Evolutionary conservation across 2,329 filamentous ascomycete genomes (phyloP).

Genomic region (Colletotrichum tofieldiae): DNA sequence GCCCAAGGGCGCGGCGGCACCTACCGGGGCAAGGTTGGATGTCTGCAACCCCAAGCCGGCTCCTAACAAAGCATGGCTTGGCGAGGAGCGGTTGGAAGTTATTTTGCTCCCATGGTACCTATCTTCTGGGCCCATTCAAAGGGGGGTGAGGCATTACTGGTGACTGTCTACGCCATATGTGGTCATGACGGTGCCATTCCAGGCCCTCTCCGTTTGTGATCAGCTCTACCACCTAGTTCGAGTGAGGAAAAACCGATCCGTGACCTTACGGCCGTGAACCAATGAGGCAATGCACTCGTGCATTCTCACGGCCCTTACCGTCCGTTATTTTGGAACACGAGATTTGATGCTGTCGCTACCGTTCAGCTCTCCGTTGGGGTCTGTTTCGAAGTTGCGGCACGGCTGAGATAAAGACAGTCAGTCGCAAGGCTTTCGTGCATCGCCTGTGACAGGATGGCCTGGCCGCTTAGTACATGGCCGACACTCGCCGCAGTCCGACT

Average conservation of each 20-base stretch:
- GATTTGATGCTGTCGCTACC: neutral
- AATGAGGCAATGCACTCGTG: neutral
- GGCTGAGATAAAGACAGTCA: constrained; percentile 5
- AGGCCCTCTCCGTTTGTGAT: too few species aligned
- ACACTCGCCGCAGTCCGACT: neutral
- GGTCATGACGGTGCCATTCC: neutral
- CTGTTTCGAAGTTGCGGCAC: constrained; percentile 18
- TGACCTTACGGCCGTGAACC: constrained; percentile 1
- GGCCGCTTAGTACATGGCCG: neutral
- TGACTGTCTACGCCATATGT: neutral
- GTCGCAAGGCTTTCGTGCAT: neutral
- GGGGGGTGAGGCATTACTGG: constrained; percentile 4
- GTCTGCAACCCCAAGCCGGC: neutral
- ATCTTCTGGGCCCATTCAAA: neutral
- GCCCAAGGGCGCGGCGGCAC: neutral
- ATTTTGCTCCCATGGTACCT: neutral
- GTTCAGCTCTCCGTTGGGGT: constrained; percentile 27
- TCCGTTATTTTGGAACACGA: constrained; percentile 37
- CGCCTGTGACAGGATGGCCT: neutral
- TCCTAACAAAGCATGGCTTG: neutral
- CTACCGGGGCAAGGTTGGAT: neutral
- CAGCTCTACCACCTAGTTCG: neutral
- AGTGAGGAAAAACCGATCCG: neutral
- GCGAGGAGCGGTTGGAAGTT: constrained; percentile 1
- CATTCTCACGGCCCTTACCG: neutral